Evolutionary conservation across 805 yeast genomes (phyloP).

Genomic region (Saccharomycopsis javanensis): DNA sequence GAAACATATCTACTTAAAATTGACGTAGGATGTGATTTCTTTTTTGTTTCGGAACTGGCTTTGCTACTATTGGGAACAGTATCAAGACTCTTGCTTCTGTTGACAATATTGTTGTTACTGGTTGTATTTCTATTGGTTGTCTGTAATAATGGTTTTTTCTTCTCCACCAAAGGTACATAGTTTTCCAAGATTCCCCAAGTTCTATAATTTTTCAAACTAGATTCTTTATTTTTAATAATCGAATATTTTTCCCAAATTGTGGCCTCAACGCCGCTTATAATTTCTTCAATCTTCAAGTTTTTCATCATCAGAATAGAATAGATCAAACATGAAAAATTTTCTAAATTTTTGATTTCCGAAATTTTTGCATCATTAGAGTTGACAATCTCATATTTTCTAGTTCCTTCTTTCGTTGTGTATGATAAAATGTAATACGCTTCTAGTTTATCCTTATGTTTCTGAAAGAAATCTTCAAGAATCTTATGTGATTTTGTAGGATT

Average conservation of each 20-base stretch:
- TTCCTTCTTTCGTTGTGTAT: slow-evolving; percentile 25
- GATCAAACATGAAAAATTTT: slow-evolving; percentile 24
- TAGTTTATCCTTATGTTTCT: slow-evolving; percentile 28
- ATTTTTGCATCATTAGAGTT: slow-evolving; percentile 8
- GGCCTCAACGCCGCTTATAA: slow-evolving; percentile 11
- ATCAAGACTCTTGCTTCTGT: background rate
- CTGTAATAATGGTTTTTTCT: background rate
- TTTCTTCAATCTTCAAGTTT: slow-evolving; percentile 10
- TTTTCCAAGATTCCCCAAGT: slow-evolving; percentile 21
- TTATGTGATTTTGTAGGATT: slow-evolving; percentile 32
- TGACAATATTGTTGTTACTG: background rate
- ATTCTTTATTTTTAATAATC: background rate
- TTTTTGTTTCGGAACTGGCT: background rate
- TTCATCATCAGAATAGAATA: slow-evolving; percentile 20
- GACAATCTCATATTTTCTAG: slow-evolving; percentile 15
- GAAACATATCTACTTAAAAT: slow-evolving; percentile 5
- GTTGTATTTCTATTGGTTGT: background rate
- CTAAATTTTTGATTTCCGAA: slow-evolving; percentile 9
- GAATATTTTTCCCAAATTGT: slow-evolving; percentile 3
- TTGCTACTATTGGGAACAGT: background rate
- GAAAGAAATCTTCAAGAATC: slow-evolving; percentile 30
- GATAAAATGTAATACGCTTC: slow-evolving; percentile 34
- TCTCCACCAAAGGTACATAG: slow-evolving; percentile 1
- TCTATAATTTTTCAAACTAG: background rate
- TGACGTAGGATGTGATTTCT: background rate